Conservation (phyloP, 306 rosid species). For the Glycyrrhiza uralensis region DNA sequence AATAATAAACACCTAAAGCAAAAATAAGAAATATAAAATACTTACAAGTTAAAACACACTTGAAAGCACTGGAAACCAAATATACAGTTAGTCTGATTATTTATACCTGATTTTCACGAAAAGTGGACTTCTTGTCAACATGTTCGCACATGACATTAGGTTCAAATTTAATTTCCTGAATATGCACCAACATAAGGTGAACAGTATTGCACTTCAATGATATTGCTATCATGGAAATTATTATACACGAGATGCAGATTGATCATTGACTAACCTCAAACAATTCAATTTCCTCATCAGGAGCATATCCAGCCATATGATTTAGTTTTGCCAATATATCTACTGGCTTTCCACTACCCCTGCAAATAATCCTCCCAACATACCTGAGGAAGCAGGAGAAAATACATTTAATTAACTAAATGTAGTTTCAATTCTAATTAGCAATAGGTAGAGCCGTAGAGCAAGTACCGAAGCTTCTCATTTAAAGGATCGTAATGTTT, state of each 20-base stretch:
- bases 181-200: constrained; percentile 1
- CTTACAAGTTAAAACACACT: not conserved
- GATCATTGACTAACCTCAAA: constrained; percentile 65
- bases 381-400: constrained; percentile 46
- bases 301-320: constrained; percentile 79
- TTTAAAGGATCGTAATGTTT: constrained; percentile 77
- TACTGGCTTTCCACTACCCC: constrained; percentile 56
- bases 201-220: not conserved
- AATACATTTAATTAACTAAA: not conserved
- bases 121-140: constrained; percentile 57
- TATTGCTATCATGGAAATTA: not conserved
- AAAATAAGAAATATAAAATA: constrained; percentile 3
- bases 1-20: not conserved
- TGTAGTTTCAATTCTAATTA: not conserved
- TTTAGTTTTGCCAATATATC: constrained; percentile 67
- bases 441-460: constrained; percentile 21
- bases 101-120: constrained; percentile 71
- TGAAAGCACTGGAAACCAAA: not conserved
- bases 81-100: not conserved
- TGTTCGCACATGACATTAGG: constrained; percentile 85
- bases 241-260: not conserved
- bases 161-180: constrained; percentile 85
- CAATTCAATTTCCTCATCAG: constrained; percentile 73
- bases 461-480: constrained; percentile 66
- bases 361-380: constrained; percentile 79